These are phyloP conservation scores for Candida cerambycidarum DNA, from an alignment of 805 yeast species.

Conservation along the genomic window DNA sequence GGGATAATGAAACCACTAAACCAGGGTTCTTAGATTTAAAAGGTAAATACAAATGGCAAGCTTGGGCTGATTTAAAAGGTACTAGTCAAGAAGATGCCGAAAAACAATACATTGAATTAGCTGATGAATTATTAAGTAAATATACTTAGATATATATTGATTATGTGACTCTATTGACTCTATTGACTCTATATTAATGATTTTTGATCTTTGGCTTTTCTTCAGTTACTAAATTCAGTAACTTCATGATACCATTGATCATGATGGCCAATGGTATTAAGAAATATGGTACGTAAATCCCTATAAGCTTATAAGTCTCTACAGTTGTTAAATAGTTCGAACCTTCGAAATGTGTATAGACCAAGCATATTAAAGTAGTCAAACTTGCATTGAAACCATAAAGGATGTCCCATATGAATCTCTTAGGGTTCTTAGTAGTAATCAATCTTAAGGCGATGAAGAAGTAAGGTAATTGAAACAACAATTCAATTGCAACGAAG, in stretches of 20 bases:
- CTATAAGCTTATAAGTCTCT: slow-evolving; percentile 46
- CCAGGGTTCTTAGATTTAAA: slow-evolving; percentile 92
- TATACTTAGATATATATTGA: slow-evolving; percentile 16
- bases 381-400: slow-evolving; percentile 84
- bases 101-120: slow-evolving; percentile 68
- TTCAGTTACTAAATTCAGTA: background rate
- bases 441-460: slow-evolving; percentile 9
- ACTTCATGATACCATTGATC: slow-evolving; percentile 32
- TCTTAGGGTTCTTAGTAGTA: slow-evolving; percentile 11
- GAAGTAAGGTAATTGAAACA: slow-evolving; percentile 81
- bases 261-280: slow-evolving; percentile 60
- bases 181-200: background rate
- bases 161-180: too few relatives aligned
- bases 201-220: background rate
- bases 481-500: slow-evolving; percentile 71
- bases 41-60: slow-evolving; percentile 97
- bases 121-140: slow-evolving; percentile 57
- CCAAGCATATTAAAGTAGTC: slow-evolving; percentile 74
- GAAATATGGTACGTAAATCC: slow-evolving; percentile 69
- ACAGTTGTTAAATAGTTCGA: slow-evolving; percentile 36
- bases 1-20: slow-evolving; percentile 84
- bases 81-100: slow-evolving; percentile 89
- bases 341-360: slow-evolving; percentile 42
- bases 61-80: slow-evolving; percentile 91
- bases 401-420: slow-evolving; percentile 16